Base-by-base conservation (phyloP, 768 basidiomycete genomes). In the Dioszegia crocea region DNA sequence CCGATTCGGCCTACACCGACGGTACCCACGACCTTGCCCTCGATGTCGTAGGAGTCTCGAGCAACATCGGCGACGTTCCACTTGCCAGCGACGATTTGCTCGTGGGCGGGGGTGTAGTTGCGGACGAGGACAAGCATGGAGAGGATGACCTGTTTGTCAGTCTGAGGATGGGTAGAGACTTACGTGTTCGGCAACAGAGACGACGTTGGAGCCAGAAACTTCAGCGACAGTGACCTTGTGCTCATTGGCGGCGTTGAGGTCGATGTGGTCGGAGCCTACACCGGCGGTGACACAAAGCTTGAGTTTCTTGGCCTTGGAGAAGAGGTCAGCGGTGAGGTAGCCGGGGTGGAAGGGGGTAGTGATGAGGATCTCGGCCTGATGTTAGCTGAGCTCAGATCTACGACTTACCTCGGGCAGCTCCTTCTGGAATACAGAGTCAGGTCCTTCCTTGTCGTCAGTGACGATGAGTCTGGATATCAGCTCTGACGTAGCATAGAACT, bases 241-340 rank as follows among this genome's bases (percentile, higher is more conserved):
- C 73, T 89, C 84, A 64, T 89, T 90, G 24, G 89, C 87, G 21
- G 89, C 88, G 76, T 92, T 86, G 60, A 94, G 83, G 74, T 93
- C 91, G 60, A 72, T 60, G 48, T 72, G 70, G 51, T 92, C 91
- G 19, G 88, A 89, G 11, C 90, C 89, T 46, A 91, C 89, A 76
- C 89, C 89, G 59, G 91, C 91, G 23, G 91, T 96, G 70, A 93
- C 83, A 70, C 88, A 89, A 57, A 93, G 75, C 79, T 90, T 93
- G 61, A 96, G 83, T 67, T 92, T 91, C 78, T 87, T 87, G 30
- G 91, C 89, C 83, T 89, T 73, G 30, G 67, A 60, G 43, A 77
- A 62, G 38, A 77, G 56, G 39, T 77, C 74, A n/a, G 62, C 67
- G 16, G 76, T 74, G 27, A 74, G 64, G 60, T 77, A 77, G 24